Evolutionary conservation across 148 eudicot species (phyloP).

Genomic region (Nyssa sinensis): DNA sequence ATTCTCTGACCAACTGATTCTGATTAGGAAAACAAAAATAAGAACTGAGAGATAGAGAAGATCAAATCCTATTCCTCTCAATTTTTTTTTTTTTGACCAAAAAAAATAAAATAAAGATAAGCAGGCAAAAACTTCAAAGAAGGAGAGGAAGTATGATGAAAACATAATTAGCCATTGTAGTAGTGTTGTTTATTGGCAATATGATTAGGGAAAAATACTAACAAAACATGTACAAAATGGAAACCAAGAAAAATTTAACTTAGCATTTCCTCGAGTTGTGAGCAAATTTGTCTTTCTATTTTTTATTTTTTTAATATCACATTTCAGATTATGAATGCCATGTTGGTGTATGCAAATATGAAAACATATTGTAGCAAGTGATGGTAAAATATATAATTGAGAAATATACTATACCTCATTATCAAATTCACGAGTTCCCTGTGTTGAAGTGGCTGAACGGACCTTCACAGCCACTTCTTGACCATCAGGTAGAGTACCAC

Average conservation of each 20-base stretch:
- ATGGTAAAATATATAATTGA: background rate
- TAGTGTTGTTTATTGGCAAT: no score
- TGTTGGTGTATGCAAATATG: background rate
- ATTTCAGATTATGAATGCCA: background rate
- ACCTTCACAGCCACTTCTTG: constrained; percentile 66
- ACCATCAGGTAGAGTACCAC: constrained; percentile 49
- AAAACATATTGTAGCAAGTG: background rate
- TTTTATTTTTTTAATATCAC: no score
- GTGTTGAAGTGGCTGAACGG: constrained; percentile 59
- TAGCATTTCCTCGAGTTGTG: background rate
- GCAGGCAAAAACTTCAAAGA: no score
- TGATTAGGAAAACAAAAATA: background rate
- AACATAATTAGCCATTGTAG: no score
- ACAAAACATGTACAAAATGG: background rate
- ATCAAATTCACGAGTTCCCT: constrained; percentile 61
- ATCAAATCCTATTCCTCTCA: no score
- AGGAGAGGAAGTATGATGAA: no score
- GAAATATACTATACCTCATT: constrained; percentile 35
- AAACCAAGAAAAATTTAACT: background rate
- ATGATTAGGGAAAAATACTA: background rate
- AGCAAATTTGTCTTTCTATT: background rate
- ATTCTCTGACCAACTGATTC: background rate
- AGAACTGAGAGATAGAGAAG: background rate
- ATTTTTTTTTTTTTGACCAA: no score
- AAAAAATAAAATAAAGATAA: no score